Evolutionary conservation across 1,284 basidiomycete species (phyloP).

Genomic region (Caloboletus firmus): DNA sequence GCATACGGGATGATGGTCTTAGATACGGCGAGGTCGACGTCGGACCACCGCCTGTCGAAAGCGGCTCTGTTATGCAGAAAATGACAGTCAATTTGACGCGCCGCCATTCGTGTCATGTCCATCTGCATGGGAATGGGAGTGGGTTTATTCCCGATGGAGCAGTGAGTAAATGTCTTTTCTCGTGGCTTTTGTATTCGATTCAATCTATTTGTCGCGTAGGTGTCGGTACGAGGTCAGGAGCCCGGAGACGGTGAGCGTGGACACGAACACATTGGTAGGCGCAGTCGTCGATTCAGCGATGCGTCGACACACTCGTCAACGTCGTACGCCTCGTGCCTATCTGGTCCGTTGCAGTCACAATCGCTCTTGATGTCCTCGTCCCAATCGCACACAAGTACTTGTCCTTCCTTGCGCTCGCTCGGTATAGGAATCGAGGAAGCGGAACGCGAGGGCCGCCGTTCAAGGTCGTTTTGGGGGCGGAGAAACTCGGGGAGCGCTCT

Average conservation of each 20-base stretch:
- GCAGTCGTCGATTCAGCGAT: slow-evolving; percentile 23
- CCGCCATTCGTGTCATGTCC: background rate
- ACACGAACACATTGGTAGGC: background rate
- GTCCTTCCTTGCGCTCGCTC: slow-evolving; percentile 20
- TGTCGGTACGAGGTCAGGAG: slow-evolving; percentile 3
- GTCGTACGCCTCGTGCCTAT: slow-evolving; percentile 26
- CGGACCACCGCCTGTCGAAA: background rate
- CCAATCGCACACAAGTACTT: slow-evolving; percentile 19
- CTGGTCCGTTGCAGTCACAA: slow-evolving; percentile 21
- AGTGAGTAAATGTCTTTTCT: slow-evolving; percentile 9
- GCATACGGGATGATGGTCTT: background rate
- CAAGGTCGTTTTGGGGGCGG: slow-evolving; percentile 21
- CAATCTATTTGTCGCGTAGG: background rate
- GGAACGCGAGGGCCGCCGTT: slow-evolving; percentile 24
- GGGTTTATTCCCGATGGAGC: background rate
- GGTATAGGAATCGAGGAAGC: slow-evolving; percentile 29
- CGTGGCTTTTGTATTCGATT: background rate
- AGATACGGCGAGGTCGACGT: slow-evolving; percentile 2
- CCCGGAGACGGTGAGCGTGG: background rate
- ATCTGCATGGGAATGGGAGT: background rate
- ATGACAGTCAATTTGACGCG: background rate
- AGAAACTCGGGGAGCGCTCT: slow-evolving; percentile 13
- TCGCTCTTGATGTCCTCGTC: slow-evolving; percentile 15
- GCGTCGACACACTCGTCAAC: slow-evolving; percentile 17
- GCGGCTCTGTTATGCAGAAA: background rate